Conservation (phyloP, 306 rosid species). For the Cotoneaster glaucophyllus region DNA sequence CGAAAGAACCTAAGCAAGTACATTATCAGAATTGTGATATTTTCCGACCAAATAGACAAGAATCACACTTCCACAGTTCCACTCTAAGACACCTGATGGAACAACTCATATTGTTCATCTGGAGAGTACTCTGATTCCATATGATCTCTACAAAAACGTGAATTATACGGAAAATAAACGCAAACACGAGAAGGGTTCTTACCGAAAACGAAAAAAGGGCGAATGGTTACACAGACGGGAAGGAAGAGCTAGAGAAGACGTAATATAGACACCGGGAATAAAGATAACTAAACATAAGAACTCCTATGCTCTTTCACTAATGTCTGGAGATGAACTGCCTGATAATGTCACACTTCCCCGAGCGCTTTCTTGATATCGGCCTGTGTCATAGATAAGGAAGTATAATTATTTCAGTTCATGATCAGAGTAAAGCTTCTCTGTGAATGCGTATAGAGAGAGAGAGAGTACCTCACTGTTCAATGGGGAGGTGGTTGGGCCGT, state of each 20-base stretch:
- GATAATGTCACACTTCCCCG: constrained; percentile 38
- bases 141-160: not conserved
- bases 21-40: not conserved
- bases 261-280: not conserved
- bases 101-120: not conserved
- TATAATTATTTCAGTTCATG: constrained; percentile 6
- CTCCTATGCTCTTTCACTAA: not conserved
- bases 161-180: not conserved
- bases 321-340: not conserved
- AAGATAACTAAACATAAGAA: not conserved
- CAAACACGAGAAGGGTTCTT: not conserved
- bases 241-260: not conserved
- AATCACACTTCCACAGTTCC: not conserved
- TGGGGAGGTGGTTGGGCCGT: constrained; percentile 61
- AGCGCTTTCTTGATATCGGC: constrained; percentile 73
- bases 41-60: not conserved
- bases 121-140: not conserved
- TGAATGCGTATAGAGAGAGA: not conserved
- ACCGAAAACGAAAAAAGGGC: not conserved
- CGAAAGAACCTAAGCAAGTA: not conserved
- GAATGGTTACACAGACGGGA: not conserved
- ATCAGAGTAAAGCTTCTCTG: not conserved
- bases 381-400: constrained; percentile 33
- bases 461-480: constrained; percentile 52
- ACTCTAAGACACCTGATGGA: not conserved